phyloP scores from a whole-genome alignment of 257 asterid species.

The Solanum tacnaense region DNA sequence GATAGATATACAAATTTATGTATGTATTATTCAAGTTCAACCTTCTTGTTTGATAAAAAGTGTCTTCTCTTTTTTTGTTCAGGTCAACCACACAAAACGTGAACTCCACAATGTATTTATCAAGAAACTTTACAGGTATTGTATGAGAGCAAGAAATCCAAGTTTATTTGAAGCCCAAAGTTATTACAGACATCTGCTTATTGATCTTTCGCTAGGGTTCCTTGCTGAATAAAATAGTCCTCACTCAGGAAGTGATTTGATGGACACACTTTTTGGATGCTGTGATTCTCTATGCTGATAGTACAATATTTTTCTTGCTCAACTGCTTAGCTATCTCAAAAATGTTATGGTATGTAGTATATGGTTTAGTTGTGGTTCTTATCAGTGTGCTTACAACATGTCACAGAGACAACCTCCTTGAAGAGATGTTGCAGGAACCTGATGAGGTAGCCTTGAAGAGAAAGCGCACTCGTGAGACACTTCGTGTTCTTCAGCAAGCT shows the following conservation, averaged over 20 bases:
- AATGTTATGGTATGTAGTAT: neutral
- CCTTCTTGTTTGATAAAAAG: neutral
- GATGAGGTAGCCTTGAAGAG: conserved; percentile 80
- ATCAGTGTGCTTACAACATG: neutral
- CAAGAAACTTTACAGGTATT: conserved; percentile 67
- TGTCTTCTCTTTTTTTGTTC: conserved; percentile 4
- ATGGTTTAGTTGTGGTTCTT: neutral
- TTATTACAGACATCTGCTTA: neutral
- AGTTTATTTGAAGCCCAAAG: neutral
- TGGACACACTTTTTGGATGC: neutral
- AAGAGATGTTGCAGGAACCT: conserved; percentile 96
- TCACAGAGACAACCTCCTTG: conserved; percentile 76
- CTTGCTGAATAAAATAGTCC: neutral
- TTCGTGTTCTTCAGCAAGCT: conserved; percentile 87
- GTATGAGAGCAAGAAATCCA: neutral
- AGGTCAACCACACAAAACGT: conserved; percentile 91
- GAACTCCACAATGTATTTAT: conserved; percentile 85
- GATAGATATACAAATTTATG: neutral
- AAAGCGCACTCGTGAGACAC: conserved; percentile 84
- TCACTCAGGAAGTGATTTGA: neutral
- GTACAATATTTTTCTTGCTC: neutral
- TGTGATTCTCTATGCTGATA: neutral
- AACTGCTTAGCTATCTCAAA: neutral
- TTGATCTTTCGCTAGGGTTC: neutral
- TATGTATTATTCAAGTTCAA: neutral